phyloP scores from a whole-genome alignment of 164 flowering plant species.

The Umbellularia californica region DNA sequence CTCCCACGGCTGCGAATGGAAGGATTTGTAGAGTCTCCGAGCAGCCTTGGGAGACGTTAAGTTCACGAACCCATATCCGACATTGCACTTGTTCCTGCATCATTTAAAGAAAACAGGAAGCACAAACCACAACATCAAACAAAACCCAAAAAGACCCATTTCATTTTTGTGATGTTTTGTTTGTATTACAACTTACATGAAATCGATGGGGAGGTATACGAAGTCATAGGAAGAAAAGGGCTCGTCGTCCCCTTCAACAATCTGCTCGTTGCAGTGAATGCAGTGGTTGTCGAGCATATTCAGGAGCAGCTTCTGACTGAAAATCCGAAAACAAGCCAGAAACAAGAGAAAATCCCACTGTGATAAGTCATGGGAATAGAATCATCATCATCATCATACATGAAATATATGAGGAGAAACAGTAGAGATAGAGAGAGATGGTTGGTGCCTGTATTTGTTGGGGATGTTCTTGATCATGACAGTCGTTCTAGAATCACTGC shows the following conservation, averaged over 20 bases:
- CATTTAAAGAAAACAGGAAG: neutral
- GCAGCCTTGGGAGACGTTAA: slow-evolving; percentile 82
- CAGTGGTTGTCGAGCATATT: slow-evolving; percentile 96
- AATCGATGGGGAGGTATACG: slow-evolving; percentile 92
- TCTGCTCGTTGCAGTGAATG: slow-evolving; percentile 78
- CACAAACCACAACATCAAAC: neutral
- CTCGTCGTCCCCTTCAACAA: slow-evolving; percentile 41
- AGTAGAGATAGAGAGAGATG: neutral
- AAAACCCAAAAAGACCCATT: neutral
- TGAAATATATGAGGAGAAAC: neutral
- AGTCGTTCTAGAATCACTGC: slow-evolving; percentile 73
- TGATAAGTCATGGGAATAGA: too few relatives aligned
- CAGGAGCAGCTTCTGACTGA: slow-evolving; percentile 83
- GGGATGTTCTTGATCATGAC: slow-evolving; percentile 99
- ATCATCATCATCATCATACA: too few relatives aligned
- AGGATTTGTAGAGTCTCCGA: slow-evolving; percentile 76
- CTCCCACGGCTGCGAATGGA: slow-evolving; percentile 81
- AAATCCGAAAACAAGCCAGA: slow-evolving; percentile 1
- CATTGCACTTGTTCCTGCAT: slow-evolving; percentile 89
- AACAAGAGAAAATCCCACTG: too few relatives aligned
- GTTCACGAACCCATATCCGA: slow-evolving; percentile 97
- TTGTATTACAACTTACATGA: slow-evolving; percentile 42
- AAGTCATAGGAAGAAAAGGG: slow-evolving; percentile 87
- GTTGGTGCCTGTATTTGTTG: slow-evolving; percentile 79
- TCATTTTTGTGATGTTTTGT: neutral